Conservation (phyloP, 2,329 filamentous ascomycete genomes). For the Paecilomyces sp. region DNA sequence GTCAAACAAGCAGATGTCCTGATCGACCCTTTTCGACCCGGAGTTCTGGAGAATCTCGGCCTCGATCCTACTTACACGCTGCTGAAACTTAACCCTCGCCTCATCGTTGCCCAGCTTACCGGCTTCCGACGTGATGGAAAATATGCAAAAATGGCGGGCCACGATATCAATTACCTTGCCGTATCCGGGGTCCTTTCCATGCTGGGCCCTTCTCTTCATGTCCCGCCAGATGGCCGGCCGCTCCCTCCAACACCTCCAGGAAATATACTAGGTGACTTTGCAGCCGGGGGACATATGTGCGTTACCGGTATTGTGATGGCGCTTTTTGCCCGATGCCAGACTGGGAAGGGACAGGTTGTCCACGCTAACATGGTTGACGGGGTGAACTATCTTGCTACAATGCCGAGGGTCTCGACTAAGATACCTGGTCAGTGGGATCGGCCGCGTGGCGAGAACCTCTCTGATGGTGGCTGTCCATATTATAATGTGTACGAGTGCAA, state of each 20-base stretch:
- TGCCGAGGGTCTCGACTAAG: constrained; percentile 60
- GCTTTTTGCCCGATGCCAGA: constrained; percentile 54
- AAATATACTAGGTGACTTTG: constrained; percentile 82
- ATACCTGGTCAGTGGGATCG: constrained; percentile 50
- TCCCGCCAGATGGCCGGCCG: constrained; percentile 46
- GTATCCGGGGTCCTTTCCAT: constrained; percentile 68
- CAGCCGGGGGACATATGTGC: constrained; percentile 70
- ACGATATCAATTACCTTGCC: constrained; percentile 89
- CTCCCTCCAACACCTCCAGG: constrained; percentile 45
- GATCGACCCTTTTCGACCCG: constrained; percentile 83
- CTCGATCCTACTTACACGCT: constrained; percentile 60
- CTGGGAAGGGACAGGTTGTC: constrained; percentile 70
- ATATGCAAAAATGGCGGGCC: constrained; percentile 76
- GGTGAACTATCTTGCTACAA: constrained; percentile 63
- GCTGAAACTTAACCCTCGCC: constrained; percentile 56
- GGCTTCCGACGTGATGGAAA: constrained; percentile 80
- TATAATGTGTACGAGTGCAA: constrained; percentile 70
- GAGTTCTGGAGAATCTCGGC: constrained; percentile 72
- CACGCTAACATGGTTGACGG: constrained; percentile 95
- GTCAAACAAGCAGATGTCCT: constrained; percentile 60
- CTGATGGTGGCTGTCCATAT: constrained; percentile 76
- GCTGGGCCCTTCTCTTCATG: constrained; percentile 59
- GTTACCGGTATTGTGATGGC: constrained; percentile 74
- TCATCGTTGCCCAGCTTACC: constrained; percentile 75
- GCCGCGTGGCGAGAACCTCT: constrained; percentile 62